Evolutionary conservation across 148 eudicot genomes (phyloP).

Genomic region (Hydrangea macrophylla): DNA sequence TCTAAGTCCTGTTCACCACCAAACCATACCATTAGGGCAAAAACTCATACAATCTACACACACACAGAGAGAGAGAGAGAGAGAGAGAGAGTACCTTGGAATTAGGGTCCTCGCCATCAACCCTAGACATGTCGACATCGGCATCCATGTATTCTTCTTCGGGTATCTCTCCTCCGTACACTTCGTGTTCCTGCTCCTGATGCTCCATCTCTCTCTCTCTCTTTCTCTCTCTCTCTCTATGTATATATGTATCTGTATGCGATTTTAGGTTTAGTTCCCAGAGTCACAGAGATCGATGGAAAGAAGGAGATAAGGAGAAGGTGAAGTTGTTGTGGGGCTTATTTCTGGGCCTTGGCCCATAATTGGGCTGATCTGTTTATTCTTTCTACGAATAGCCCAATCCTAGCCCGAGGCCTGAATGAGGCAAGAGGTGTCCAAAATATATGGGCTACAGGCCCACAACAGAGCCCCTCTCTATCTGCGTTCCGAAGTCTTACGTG

Average conservation of each 20-base stretch:
- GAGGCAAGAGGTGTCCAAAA: no score
- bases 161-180: conserved; percentile 22
- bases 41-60: not conserved
- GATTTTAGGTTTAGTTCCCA: not conserved
- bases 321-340: not conserved
- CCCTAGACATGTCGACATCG: conserved; percentile 16
- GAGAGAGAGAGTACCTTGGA: conserved; percentile 8
- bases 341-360: no score
- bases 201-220: conserved; percentile 3
- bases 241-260: not conserved
- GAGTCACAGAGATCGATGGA: not conserved
- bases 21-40: not conserved
- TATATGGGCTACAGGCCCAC: no score
- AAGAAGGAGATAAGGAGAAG: not conserved
- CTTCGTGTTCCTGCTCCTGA: conserved; percentile 27
- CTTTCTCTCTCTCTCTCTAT: not conserved
- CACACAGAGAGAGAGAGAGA: not conserved
- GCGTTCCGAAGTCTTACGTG: no score
- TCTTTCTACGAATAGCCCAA: no score
- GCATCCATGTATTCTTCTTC: conserved; percentile 22
- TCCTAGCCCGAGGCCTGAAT: no score
- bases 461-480: no score
- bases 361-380: no score
- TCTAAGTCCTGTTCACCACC: conserved; percentile 13
- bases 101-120: conserved; percentile 7